Evolutionary conservation across 371 early-diverging fungal species (phyloP), one percentile per base, ranked within the genome.

Genomic region (Dinochytrium kinnereticum): DNA sequence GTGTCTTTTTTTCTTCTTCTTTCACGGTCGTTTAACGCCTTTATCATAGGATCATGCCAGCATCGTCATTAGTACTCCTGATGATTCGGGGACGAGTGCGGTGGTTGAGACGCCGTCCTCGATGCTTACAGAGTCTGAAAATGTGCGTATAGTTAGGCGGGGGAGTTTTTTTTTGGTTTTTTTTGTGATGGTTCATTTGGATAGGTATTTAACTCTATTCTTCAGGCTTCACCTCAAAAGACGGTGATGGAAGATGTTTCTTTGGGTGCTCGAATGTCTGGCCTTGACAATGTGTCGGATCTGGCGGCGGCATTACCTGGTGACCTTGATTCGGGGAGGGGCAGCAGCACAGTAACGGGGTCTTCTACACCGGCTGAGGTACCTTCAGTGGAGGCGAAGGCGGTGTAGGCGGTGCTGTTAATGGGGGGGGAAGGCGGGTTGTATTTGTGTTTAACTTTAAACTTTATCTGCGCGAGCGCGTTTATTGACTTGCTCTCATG

Each of bases 301-400:
- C 7, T 61, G 7, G 61, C 34, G 15, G 36, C 30, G 61, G 61
- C 61, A 7, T 36, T 61, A 7, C 61, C 61, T 33, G 57, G 28
- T 30, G 61, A 37, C 24, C 7, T 17, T 31, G 61, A 61, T 34
- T 61, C 61, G 3, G 61, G 61, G 24, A 3, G 26, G 19, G 61
- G 36, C 34, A 61, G 61, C 61, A 61, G 61, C 34, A 26, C 61
- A 13, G 61, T 34, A 10, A 61, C 61, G 5, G 61, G 61, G 26
- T 34, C 36, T 2, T 15, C 61, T 34, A 61, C 61, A 34, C 61
- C 61, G 10, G 61, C 61, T 30, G 61, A 61, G 34, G 61, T 24
- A 24, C n/a, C n/a, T n/a, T 30, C 24, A 13, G 44, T 44, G 44
- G 44, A 44, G 13, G 44, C 19, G 7, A 44, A 44, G 44, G 44